Percentiles rank a stretch among this genome's conserved stretches.
phyloP scores from a whole-genome alignment of 345 rosid genomes.

The Arabidopsis thaliana region DNA sequence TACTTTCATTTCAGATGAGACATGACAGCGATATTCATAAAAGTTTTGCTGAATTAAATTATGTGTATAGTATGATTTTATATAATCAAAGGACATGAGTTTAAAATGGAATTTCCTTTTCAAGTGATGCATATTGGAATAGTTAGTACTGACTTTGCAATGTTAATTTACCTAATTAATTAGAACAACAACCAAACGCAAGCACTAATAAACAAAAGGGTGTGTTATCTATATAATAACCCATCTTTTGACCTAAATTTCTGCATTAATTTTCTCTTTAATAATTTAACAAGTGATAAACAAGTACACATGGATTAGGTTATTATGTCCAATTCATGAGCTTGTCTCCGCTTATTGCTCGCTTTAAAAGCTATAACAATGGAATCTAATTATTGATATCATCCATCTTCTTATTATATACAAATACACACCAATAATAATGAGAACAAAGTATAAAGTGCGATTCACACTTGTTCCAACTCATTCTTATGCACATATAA shows the following conservation, averaged over 20 bases:
- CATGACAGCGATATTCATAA: constrained; percentile 23
- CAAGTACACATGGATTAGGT: constrained; percentile 48
- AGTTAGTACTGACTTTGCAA: constrained; percentile 45
- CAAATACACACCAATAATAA: constrained; percentile 37
- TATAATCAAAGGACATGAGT: constrained; percentile 25
- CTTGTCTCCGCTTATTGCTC: constrained; percentile 46
- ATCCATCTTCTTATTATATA: constrained; percentile 34
- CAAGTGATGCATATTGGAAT: constrained; percentile 43
- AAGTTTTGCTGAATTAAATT: constrained; percentile 13
- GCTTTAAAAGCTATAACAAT: constrained; percentile 35
- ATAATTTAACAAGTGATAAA: constrained; percentile 31
- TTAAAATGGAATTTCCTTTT: constrained; percentile 33
- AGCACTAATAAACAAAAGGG: constrained; percentile 34
- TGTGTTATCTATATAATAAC: constrained; percentile 23
- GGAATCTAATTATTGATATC: constrained; percentile 41
- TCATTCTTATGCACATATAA: constrained; percentile 38
- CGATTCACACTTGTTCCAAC: constrained; percentile 48
- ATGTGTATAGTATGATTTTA: constrained; percentile 10
- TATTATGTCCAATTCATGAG: constrained; percentile 41
- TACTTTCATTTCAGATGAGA: constrained; percentile 12
- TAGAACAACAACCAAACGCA: constrained; percentile 43
- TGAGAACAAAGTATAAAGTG: constrained; percentile 41
- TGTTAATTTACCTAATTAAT: constrained; percentile 39
- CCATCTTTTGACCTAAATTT: constrained; percentile 46
- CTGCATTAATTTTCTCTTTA: constrained; percentile 32